Evolutionary conservation across 768 basidiomycete genomes (phyloP), one percentile per base, ranked within the genome.

Genomic region (Naematelia encephala): DNA sequence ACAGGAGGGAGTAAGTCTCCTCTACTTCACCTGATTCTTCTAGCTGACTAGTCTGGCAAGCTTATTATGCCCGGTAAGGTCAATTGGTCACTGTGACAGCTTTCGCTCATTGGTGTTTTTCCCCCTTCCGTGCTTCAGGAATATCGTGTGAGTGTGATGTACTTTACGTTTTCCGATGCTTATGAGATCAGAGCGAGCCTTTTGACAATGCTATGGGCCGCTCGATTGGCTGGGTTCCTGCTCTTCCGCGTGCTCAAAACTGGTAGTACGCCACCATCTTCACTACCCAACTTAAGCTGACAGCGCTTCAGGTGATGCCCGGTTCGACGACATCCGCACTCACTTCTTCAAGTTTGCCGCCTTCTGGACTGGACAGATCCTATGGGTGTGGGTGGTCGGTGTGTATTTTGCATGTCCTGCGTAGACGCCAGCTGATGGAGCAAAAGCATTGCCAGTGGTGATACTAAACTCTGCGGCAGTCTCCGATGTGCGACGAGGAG

Each of bases 391-490:
- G 67, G 58, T 63, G 13, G 67, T 73, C 44, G 67, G 66, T 69
- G 39, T 46, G 71, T 67, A 25, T 22, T 13, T 30, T 22, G 28
- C 48, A 27, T 42, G 30, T 53, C 13, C 27, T 13, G n/a, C n/a
- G 8, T 49, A n/a, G 5, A 26, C 50, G 5, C 8, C 28, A 19
- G 43, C 10, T 2, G 53, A 30, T 12, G 27, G 46, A 57, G 19
- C 13, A 49, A 39, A 51, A 70, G 72, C 86, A 5, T 78, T 87
- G 0, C 86, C 87, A 2, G 64, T 86, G 26, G 82, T 80, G 27
- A 84, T 87, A 61, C 78, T 87, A 44, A 87, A 87, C 68, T 87
- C 87, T 2, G 86, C 85, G 2, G 82, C 82, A 4, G 80, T 87
- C 16, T 84, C 84, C 5, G 83, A 84, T 60, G 72, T 75, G 4